Evolutionary conservation across 2,329 filamentous ascomycete species (phyloP).

Genomic region (Scedosporium minutisporum): DNA sequence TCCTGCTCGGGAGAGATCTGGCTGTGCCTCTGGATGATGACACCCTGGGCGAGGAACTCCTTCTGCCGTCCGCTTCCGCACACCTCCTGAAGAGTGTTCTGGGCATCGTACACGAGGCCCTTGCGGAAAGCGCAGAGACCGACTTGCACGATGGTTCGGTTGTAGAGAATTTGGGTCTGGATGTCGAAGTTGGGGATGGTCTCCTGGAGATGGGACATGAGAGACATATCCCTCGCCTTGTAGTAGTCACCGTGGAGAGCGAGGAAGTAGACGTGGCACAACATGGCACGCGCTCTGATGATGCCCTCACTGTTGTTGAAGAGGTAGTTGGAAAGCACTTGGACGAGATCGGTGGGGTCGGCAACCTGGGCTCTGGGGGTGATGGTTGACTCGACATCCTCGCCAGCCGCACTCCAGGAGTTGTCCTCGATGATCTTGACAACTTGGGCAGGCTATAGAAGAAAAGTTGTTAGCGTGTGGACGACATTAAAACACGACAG

Average conservation of each 20-base stretch:
- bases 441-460: slow-evolving; percentile 68
- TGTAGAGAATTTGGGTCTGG: slow-evolving; percentile 96
- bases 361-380: slow-evolving; percentile 60
- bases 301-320: slow-evolving; percentile 94
- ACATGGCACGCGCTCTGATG: slow-evolving; percentile 89
- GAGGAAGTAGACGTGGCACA: slow-evolving; percentile 97
- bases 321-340: slow-evolving; percentile 86
- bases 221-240: slow-evolving; percentile 95
- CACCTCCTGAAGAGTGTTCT: slow-evolving; percentile 95
- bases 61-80: slow-evolving; percentile 96
- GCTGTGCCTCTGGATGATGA: slow-evolving; percentile 95
- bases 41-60: slow-evolving; percentile 92
- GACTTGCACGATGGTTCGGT: slow-evolving; percentile 93
- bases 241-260: slow-evolving; percentile 97
- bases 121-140: slow-evolving; percentile 97
- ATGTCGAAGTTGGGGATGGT: slow-evolving; percentile 95
- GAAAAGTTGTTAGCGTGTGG: background rate
- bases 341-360: slow-evolving; percentile 68
- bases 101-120: slow-evolving; percentile 92
- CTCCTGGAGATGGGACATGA: slow-evolving; percentile 98
- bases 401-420: slow-evolving; percentile 74
- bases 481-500: slow-evolving; percentile 7
- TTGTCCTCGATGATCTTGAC: slow-evolving; percentile 90
- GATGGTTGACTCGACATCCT: slow-evolving; percentile 63
- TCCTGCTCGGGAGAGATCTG: slow-evolving; percentile 97